These are phyloP conservation scores for Gilbertella persicaria DNA, from an alignment of 371 early-diverging fungal genomes.

Conservation along the genomic window DNA sequence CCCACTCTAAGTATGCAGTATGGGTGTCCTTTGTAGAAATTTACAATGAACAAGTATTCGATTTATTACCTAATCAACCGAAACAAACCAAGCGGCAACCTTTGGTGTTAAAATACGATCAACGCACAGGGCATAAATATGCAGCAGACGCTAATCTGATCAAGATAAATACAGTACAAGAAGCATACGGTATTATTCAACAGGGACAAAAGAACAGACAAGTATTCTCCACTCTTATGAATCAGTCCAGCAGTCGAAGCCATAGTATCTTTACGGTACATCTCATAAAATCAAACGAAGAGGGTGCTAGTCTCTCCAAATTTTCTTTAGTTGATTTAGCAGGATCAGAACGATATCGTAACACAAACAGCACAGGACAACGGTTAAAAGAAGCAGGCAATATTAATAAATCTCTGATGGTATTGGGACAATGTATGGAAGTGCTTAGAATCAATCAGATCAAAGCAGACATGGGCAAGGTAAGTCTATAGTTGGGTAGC, in stretches of 20 bases:
- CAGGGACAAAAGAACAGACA: constrained; percentile 65
- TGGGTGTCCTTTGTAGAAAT: constrained; percentile 82
- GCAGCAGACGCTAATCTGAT: constrained; percentile 57
- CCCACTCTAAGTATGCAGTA: constrained; percentile 65
- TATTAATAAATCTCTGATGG: constrained; percentile 93
- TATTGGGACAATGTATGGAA: constrained; percentile 89
- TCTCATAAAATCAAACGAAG: constrained; percentile 51
- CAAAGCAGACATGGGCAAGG: constrained; percentile 42
- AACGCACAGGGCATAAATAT: constrained; percentile 56
- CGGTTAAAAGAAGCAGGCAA: constrained; percentile 89
- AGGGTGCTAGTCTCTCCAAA: constrained; percentile 49
- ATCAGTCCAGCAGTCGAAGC: constrained; percentile 65
- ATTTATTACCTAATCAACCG: constrained; percentile 60
- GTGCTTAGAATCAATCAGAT: constrained; percentile 61
- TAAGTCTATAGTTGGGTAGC: too few relatives aligned
- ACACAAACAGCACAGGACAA: constrained; percentile 85
- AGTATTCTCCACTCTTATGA: constrained; percentile 64
- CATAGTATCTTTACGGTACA: constrained; percentile 77
- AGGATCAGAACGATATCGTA: constrained; percentile 89
- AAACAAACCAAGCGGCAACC: constrained; percentile 32
- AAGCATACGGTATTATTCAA: constrained; percentile 59
- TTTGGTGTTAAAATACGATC: constrained; percentile 61
- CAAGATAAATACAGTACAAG: constrained; percentile 55
- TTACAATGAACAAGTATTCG: constrained; percentile 83
- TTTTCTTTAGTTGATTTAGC: constrained; percentile 95